phyloP scores from a whole-genome alignment of 2,329 filamentous ascomycete genomes.

The Lasiodiplodia hormozganensis region DNA sequence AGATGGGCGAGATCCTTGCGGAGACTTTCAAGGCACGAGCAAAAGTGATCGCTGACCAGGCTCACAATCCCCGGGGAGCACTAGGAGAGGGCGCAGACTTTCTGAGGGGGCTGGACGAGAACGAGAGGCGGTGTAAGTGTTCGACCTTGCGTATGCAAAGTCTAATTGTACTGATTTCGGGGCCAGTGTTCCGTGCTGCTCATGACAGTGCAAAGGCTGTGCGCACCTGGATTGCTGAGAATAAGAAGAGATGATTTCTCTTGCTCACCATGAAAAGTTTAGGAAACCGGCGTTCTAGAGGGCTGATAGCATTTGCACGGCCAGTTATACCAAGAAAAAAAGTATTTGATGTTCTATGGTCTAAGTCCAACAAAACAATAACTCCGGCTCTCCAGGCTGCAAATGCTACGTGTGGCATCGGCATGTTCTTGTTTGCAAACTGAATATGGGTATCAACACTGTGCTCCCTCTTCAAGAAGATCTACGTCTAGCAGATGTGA shows the following conservation, averaged over 20 bases:
- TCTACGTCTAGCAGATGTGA: not conserved
- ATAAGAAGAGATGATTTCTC: constrained; percentile 40
- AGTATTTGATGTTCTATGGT: constrained; percentile 12
- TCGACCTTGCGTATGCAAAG: constrained; percentile 11
- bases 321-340: not conserved
- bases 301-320: constrained; percentile 2
- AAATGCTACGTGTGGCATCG: constrained; percentile 3
- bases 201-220: constrained; percentile 57
- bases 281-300: not conserved
- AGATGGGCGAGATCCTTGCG: constrained; percentile 67
- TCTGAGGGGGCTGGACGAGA: constrained; percentile 85
- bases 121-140: constrained; percentile 71
- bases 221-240: constrained; percentile 52
- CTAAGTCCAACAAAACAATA: not conserved
- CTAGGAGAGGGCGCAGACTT: constrained; percentile 76
- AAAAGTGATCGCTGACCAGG: constrained; percentile 84
- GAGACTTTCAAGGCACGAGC: constrained; percentile 83
- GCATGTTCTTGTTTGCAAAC: constrained; percentile 17
- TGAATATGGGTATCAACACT: constrained; percentile 29
- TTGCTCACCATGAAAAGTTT: not conserved
- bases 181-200: constrained; percentile 54
- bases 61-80: constrained; percentile 80
- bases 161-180: constrained; percentile 21
- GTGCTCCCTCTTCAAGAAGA: not conserved
- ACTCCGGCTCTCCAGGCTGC: not conserved